Base-by-base conservation (phyloP, 2,329 filamentous ascomycete species). In the Didymosphaeria variabile region DNA sequence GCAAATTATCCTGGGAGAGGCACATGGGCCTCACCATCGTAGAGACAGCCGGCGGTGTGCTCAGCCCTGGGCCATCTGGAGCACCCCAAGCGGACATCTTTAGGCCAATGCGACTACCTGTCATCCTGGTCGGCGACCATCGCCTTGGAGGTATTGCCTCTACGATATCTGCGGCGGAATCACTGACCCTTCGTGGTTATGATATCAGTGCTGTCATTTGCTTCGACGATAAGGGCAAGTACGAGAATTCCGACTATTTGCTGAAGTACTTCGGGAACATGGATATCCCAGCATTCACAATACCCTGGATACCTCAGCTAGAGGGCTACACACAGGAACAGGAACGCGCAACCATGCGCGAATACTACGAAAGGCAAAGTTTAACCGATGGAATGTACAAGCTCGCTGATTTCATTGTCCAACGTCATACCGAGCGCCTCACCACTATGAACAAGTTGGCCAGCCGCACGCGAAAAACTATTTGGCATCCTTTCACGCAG, bases 401-500 rank as follows among this genome's bases (percentile, higher is more conserved):
- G 0, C 76, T 90, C 13, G 77, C 91, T 0, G 74, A 81, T 0
- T 72, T 79, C 0, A 81, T 94, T 1, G 75, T 86, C 1, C 65
- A 73, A 2, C 83, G 81, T 15, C 90, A 93, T 57, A 67, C 79
- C 1, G 65, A 80, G 3, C 86, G 91, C 3, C 82, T 93, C 13
- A 72, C 81, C 0, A 80, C 84, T 0, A 78, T 95, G 0, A 84
- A 88, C 36, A 82, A 79, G 1, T 88, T 94, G 86, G 79, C 87
- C 0, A 72, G 79, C 1, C 82, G 85, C 44, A 92, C 92, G 0
- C 62, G 67, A 1, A 51, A 70, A 26, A 60, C 59, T 2, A 93
- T 96, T 40, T 96, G 92, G 92, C 94, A 94, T 68, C 92, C 93
- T 0, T 96, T 96, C 69, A 94, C 92, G 0, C 92, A 96, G 68